Conservation (phyloP, 2,329 filamentous ascomycete species). For the Hirsutella thompsonii region DNA sequence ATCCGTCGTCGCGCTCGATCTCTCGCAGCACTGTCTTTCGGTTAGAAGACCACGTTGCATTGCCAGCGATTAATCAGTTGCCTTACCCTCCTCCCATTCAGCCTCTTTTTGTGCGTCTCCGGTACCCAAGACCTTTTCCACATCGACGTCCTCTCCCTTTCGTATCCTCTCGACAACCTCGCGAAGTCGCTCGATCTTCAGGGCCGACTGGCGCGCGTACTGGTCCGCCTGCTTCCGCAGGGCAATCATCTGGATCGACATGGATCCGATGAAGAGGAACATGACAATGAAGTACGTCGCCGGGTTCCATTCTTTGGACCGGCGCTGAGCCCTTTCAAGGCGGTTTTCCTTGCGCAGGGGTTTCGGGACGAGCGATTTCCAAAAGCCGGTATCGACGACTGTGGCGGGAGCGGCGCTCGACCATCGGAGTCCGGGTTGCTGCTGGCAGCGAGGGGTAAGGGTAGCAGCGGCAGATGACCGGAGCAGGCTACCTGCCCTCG, state of each 20-base stretch:
- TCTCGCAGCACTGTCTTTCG: conserved; percentile 46
- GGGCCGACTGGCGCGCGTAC: conserved; percentile 64
- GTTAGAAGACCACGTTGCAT: conserved; percentile 6
- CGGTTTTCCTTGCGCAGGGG: conserved; percentile 37
- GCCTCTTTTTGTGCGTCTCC: conserved; percentile 62
- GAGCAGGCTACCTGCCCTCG: not conserved
- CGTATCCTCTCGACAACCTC: conserved; percentile 64
- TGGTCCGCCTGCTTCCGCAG: conserved; percentile 63
- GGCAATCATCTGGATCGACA: conserved; percentile 85
- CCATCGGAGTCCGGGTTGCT: conserved; percentile 10
- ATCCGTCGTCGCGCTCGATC: conserved; percentile 49
- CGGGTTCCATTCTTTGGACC: conserved; percentile 61
- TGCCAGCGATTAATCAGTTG: not conserved
- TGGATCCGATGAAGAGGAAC: conserved; percentile 81
- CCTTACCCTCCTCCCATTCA: conserved; percentile 76
- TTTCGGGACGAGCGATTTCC: conserved; percentile 58
- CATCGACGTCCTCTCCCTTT: conserved; percentile 67
- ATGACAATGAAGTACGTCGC: conserved; percentile 74
- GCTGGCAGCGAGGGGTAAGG: not conserved
- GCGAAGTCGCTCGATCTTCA: conserved; percentile 60
- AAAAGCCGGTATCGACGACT: conserved; percentile 47
- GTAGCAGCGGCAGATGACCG: not conserved
- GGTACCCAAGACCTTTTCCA: conserved; percentile 69
- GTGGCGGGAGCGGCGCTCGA: conserved; percentile 31
- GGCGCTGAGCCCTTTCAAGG: conserved; percentile 13